Conservation (phyloP, 2,329 filamentous ascomycete species). For the Penicillium sp. region DNA sequence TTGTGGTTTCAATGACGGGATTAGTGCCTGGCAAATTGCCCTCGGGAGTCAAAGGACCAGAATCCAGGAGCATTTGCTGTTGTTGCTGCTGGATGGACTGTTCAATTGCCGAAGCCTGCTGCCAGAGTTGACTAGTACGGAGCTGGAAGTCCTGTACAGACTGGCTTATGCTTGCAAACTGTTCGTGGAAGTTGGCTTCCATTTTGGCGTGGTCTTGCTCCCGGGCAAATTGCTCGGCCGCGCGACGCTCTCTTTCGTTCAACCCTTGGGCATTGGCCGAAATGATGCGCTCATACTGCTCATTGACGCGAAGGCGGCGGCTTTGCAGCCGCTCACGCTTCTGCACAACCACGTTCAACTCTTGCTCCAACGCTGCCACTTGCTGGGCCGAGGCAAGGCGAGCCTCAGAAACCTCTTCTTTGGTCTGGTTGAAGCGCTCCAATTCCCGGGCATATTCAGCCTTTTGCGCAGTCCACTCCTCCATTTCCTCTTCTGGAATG, state of each 20-base stretch:
- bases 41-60: constrained; percentile 60
- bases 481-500: constrained; percentile 59
- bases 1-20: constrained; percentile 35
- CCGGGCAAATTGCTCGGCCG: constrained; percentile 49
- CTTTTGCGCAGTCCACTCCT: constrained; percentile 57
- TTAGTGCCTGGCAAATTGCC: constrained; percentile 59
- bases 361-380: constrained; percentile 54
- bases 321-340: constrained; percentile 62
- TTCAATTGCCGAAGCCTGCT: constrained; percentile 47
- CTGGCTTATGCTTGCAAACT: constrained; percentile 45
- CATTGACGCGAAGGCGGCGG: constrained; percentile 60
- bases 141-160: constrained; percentile 48
- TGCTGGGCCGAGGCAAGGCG: constrained; percentile 57
- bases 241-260: constrained; percentile 55
- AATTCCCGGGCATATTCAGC: constrained; percentile 57
- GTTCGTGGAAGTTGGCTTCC: constrained; percentile 47
- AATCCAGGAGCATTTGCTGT: constrained; percentile 46
- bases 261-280: constrained; percentile 61
- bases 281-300: constrained; percentile 63
- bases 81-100: constrained; percentile 50
- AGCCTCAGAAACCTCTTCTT: constrained; percentile 53
- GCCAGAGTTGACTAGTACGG: constrained; percentile 47
- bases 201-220: constrained; percentile 49
- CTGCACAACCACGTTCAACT: constrained; percentile 54
- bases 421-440: constrained; percentile 53